These are phyloP conservation scores for Fraxinus velutina DNA, from an alignment of 305 asterid species.

Conservation along the genomic window DNA sequence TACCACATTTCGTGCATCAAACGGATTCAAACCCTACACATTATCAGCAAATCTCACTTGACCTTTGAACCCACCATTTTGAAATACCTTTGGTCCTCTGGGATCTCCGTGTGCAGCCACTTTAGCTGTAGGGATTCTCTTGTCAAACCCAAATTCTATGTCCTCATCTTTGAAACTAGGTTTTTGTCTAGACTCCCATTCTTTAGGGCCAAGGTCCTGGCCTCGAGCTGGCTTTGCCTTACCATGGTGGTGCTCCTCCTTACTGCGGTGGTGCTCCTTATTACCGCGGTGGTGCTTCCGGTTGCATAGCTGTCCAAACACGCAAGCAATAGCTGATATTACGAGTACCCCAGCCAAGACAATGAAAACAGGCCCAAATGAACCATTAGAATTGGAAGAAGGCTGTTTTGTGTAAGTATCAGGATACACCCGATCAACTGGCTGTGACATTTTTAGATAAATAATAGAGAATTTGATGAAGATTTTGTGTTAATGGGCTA, in stretches of 20 bases:
- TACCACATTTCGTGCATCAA: not conserved
- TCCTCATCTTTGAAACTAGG: conserved; percentile 44
- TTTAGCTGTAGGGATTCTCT: conserved; percentile 29
- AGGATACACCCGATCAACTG: conserved; percentile 38
- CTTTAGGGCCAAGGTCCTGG: conserved; percentile 14
- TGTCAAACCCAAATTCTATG: conserved; percentile 65
- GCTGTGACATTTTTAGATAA: conserved; percentile 44
- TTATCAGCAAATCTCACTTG: conserved; percentile 53
- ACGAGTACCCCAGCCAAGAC: conserved; percentile 60
- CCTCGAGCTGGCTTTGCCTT: conserved; percentile 27
- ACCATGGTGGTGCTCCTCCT: conserved; percentile 28
- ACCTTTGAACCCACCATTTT: conserved; percentile 13
- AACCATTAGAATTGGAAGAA: conserved; percentile 49
- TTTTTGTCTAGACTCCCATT: conserved; percentile 42
- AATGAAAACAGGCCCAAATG: conserved; percentile 64
- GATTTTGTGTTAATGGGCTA: not conserved
- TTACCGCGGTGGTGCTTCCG: conserved; percentile 32
- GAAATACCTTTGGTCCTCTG: not conserved
- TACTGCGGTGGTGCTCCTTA: conserved; percentile 29
- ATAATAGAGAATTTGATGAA: not conserved
- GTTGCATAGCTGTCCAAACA: conserved; percentile 60
- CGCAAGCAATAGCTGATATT: conserved; percentile 54
- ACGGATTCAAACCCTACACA: conserved; percentile 24
- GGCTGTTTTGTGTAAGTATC: conserved; percentile 31
- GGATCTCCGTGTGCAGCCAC: conserved; percentile 30